Base-by-base conservation (phyloP, 1,284 basidiomycete genomes). In the Trichosporon asahii region DNA sequence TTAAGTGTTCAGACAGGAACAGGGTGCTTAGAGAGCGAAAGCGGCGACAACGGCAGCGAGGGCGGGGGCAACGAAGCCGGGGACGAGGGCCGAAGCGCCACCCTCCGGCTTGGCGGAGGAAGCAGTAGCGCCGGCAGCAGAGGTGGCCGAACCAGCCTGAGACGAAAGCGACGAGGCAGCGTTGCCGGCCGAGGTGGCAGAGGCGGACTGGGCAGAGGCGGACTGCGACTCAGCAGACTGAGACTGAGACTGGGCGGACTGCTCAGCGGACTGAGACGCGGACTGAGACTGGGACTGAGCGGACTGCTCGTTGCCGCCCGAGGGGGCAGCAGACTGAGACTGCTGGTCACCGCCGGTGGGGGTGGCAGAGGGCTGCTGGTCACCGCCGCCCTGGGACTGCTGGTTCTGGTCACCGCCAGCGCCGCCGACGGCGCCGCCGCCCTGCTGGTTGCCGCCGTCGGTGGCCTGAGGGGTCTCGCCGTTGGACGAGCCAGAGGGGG, bases 21-120 rank as follows among this genome's bases (percentile, higher is more conserved):
- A 37, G 21, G 57, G 7, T 35, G 53, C 57, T 72, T 69, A 72
- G 68, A 72, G 60, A 29, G 60, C 37, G 40, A 67, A 33, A 53
- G 46, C 63, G 44, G 66, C 68, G 25, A 60, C 70, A 44, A 46
- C 66, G 33, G 68, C 70, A 27, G 63, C 70, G 9, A 69, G 9
- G 64, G 64, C 64, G 18, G 66, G 61, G n/a, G 46, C 63, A 21
- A 55, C 63, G 46, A 67, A 4, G 66, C 40, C 65, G 40, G 57
- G 60, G 70, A 65, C 31, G 64, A 33, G 31, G 2, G 64, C 40
- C 18, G 40, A 8, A 27, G 40, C 29, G 18, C 25, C 27, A 44
- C 14, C 33, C 63, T 2, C 29, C 29, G 46, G 55, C n/a, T n/a
- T 14, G 11, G 33, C 46, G 18, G 21, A 21, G 18, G 49, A 5